Conservation (phyloP, 2,329 filamentous ascomycete species). For the Fusarium transvaalense region DNA sequence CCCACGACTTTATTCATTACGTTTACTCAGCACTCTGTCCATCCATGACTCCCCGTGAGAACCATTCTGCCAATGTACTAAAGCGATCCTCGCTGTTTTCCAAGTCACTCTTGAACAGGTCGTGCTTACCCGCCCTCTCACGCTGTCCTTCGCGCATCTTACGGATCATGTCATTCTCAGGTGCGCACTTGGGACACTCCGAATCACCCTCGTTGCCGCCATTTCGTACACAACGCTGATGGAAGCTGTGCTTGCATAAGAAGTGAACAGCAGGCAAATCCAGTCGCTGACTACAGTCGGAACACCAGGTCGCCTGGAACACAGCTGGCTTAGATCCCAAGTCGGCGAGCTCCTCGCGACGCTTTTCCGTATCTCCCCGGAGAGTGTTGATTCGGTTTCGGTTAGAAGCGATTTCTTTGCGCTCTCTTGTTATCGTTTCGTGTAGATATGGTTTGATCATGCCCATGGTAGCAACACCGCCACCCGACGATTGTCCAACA, state of each 20-base stretch:
- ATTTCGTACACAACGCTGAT: conserved; percentile 82
- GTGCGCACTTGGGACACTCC: conserved; percentile 88
- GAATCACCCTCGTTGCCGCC: conserved; percentile 69
- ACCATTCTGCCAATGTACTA: conserved; percentile 93
- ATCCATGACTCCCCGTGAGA: conserved; percentile 90
- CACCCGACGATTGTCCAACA: conserved; percentile 65
- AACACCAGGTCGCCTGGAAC: conserved; percentile 91
- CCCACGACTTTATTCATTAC: neutral
- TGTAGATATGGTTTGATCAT: conserved; percentile 95
- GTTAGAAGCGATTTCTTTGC: conserved; percentile 85
- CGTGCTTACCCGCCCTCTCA: conserved; percentile 87
- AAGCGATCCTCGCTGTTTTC: conserved; percentile 84
- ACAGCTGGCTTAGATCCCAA: conserved; percentile 84
- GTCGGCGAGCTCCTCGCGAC: conserved; percentile 81
- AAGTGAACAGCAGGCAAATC: conserved; percentile 96
- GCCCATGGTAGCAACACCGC: conserved; percentile 90
- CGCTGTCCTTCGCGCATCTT: conserved; percentile 88
- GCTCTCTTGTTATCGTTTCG: conserved; percentile 88
- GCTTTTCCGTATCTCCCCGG: conserved; percentile 83
- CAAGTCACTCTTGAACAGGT: conserved; percentile 86
- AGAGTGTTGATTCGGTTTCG: conserved; percentile 85
- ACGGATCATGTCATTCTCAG: conserved; percentile 87
- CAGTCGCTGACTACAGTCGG: conserved; percentile 80
- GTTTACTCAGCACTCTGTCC: conserved; percentile 53
- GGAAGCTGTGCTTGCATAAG: conserved; percentile 96